A percentile compares a stretch with the other conserved stretches of the same genome.
Conservation (phyloP, 768 basidiomycete species). For the Rhodotorula kratochvilovae region DNA sequence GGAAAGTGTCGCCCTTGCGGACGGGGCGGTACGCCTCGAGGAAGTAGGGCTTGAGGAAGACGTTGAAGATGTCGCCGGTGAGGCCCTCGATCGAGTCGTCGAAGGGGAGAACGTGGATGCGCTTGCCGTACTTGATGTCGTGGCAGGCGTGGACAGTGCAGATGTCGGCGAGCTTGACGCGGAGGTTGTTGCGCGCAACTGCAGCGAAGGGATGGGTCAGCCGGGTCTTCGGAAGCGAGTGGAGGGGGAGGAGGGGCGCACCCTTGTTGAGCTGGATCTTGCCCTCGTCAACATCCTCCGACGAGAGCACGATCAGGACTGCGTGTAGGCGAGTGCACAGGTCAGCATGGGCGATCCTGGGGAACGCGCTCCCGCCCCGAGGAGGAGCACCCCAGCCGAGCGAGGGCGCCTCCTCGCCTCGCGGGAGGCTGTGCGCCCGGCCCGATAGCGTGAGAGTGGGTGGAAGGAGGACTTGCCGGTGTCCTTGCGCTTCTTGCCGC, state of each 20-base stretch:
- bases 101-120: slow-evolving; percentile 92
- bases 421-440: too few relatives aligned
- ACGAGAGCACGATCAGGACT: slow-evolving; percentile 91
- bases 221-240: background rate
- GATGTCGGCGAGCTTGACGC: slow-evolving; percentile 94
- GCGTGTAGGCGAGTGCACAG: background rate
- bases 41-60: slow-evolving; percentile 98
- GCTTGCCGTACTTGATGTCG: slow-evolving; percentile 98
- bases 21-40: slow-evolving; percentile 94
- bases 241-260: slow-evolving; percentile 37
- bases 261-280: slow-evolving; percentile 96
- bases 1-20: slow-evolving; percentile 97
- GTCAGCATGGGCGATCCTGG: too few relatives aligned
- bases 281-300: slow-evolving; percentile 95
- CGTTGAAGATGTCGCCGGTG: slow-evolving; percentile 96
- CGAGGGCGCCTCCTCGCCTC: too few relatives aligned
- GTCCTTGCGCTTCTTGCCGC: slow-evolving; percentile 95
- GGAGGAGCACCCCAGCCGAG: too few relatives aligned
- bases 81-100: slow-evolving; percentile 98
- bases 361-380: too few relatives aligned
- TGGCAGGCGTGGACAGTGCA: slow-evolving; percentile 92
- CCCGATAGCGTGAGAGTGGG: too few relatives aligned
- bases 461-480: slow-evolving; percentile 52
- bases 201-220: background rate
- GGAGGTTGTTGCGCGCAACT: slow-evolving; percentile 97